Percentiles rank a stretch among this genome's conserved stretches.
These are phyloP conservation scores for Fusarium tjaetaba DNA, from an alignment of 2,329 filamentous ascomycete species.

Conservation along the genomic window DNA sequence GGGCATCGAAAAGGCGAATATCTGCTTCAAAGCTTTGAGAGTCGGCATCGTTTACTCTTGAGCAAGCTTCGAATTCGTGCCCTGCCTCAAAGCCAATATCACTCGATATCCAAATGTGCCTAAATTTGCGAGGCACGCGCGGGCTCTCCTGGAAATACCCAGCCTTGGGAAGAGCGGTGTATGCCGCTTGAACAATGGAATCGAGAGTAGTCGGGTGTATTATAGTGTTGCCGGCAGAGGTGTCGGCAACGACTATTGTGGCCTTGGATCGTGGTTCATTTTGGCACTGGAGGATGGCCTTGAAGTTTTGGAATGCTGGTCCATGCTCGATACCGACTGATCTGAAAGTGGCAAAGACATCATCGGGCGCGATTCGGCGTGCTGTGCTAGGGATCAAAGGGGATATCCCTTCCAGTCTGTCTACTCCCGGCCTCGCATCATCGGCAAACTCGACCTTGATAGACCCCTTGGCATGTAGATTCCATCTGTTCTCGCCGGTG, in stretches of 20 bases:
- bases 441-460: background rate
- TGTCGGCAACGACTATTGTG: background rate
- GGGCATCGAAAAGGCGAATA: background rate
- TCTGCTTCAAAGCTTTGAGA: background rate
- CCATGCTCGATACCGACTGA: background rate
- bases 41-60: background rate
- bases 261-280: background rate
- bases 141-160: background rate
- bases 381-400: background rate
- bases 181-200: background rate
- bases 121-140: background rate
- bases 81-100: background rate
- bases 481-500: background rate
- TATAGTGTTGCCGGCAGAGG: background rate
- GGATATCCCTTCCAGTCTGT: background rate
- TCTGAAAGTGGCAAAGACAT: background rate
- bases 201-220: background rate
- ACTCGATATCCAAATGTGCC: background rate
- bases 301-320: background rate
- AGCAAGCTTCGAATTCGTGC: background rate
- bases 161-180: background rate
- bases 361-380: background rate
- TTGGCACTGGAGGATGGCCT: background rate
- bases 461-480: background rate
- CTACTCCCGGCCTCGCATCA: too few relatives aligned